A percentile compares a stretch with the other conserved stretches of the same genome.
phyloP scores from a whole-genome alignment of 352 stramenopile genomes.

The Phytophthora agathidicida region DNA sequence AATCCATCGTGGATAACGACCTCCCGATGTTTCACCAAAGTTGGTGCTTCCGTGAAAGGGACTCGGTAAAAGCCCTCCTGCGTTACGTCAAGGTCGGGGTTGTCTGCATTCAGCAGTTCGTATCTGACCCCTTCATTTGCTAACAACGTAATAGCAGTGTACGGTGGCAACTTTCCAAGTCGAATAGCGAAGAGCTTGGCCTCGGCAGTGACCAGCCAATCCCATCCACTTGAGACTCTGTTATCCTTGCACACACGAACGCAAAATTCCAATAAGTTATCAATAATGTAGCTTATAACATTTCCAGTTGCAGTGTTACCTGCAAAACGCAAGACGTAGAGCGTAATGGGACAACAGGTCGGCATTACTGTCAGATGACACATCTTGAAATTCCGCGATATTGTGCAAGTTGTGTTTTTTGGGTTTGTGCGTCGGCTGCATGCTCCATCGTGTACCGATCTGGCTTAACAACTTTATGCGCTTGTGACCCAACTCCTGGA shows the following conservation, averaged over 20 bases:
- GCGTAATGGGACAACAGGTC: slow-evolving; percentile 58
- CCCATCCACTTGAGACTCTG: slow-evolving; percentile 44
- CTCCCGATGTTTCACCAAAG: slow-evolving; percentile 47
- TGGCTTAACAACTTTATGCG: slow-evolving; percentile 59
- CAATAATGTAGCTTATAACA: not conserved
- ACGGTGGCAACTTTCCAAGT: slow-evolving; percentile 25
- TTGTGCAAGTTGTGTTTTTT: slow-evolving; percentile 3
- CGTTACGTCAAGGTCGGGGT: slow-evolving; percentile 9
- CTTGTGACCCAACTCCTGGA: slow-evolving; percentile 89
- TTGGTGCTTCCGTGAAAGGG: slow-evolving; percentile 49
- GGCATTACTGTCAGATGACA: slow-evolving; percentile 13
- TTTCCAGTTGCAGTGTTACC: slow-evolving; percentile 24
- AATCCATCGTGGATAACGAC: slow-evolving; percentile 52
- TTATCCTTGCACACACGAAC: slow-evolving; percentile 18
- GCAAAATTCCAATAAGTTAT: slow-evolving; percentile 11
- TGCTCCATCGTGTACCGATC: slow-evolving; percentile 18
- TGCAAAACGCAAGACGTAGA: slow-evolving; percentile 59
- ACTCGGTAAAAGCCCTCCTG: slow-evolving; percentile 45
- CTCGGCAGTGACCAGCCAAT: slow-evolving; percentile 68
- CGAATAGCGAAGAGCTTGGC: slow-evolving; percentile 44
- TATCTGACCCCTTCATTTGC: slow-evolving; percentile 39
- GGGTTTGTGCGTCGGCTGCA: not conserved
- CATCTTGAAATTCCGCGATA: slow-evolving; percentile 22
- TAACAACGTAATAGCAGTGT: slow-evolving; percentile 37
- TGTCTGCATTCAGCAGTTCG: slow-evolving; percentile 29